phyloP scores from a whole-genome alignment of 2,329 filamentous ascomycete genomes.

The Penicillium fuscoglaucum region DNA sequence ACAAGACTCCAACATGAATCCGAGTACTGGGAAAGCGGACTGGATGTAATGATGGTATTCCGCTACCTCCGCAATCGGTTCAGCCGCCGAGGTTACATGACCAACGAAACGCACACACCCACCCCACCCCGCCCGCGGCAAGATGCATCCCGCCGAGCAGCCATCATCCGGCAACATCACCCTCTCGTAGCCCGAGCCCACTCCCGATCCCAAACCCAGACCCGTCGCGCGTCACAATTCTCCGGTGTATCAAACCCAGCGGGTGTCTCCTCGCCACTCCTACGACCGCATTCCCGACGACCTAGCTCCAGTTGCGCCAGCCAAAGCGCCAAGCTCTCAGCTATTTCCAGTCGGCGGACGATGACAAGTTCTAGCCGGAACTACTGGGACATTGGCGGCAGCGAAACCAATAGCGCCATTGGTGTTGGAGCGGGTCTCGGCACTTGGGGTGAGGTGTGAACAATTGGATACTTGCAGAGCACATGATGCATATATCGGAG shows the following conservation, averaged over 20 bases:
- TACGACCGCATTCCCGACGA: constrained; percentile 48
- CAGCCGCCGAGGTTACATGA: constrained; percentile 48
- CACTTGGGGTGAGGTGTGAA: constrained; percentile 73
- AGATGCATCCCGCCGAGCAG: constrained; percentile 73
- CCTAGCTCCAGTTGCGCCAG: constrained; percentile 74
- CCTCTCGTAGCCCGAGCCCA: constrained; percentile 69
- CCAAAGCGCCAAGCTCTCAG: constrained; percentile 77
- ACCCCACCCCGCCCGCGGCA: constrained; percentile 48
- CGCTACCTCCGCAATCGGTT: constrained; percentile 79
- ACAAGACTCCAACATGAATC: constrained; percentile 54
- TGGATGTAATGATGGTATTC: constrained; percentile 91
- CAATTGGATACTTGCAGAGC: background rate
- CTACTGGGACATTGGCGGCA: constrained; percentile 89
- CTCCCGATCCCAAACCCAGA: constrained; percentile 50
- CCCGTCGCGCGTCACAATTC: constrained; percentile 52
- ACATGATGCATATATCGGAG: background rate
- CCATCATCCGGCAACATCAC: constrained; percentile 84
- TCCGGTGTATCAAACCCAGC: constrained; percentile 30
- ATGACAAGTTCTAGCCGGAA: constrained; percentile 69
- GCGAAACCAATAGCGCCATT: constrained; percentile 72
- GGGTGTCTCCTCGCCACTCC: constrained; percentile 35
- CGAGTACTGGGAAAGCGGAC: constrained; percentile 90
- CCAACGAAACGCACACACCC: constrained; percentile 37
- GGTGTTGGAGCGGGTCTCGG: constrained; percentile 70
- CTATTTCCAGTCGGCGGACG: constrained; percentile 62